Evolutionary conservation across 768 basidiomycete species (phyloP), one percentile per base, ranked within the genome.

Genomic region (Hericium alpestre): DNA sequence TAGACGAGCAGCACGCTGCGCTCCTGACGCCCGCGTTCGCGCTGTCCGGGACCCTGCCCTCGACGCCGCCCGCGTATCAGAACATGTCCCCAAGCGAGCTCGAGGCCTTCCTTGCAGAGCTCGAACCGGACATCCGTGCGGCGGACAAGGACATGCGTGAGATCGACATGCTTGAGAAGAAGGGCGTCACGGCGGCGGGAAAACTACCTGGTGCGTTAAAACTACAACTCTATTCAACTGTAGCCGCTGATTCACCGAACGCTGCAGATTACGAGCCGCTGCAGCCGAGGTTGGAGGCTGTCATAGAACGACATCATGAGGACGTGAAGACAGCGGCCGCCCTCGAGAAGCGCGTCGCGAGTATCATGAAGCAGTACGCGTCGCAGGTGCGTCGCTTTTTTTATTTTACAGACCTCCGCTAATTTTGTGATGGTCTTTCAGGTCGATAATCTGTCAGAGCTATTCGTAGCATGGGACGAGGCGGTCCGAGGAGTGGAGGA

Each of bases 381-480:
- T 82, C 79, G 8, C 84, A 86, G 67, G 88, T 89, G 60, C 54
- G 81, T 69, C 47, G 37, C 37, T 22, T 25, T 46, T 46, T 53
- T 37, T 27, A 48, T 52, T 7, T 16, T 57, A 18, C 23, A 11
- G 5, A 12, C 23, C 6, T 37, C 22, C 16, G 49, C 23, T 51
- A n/a, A 20, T 10, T 1, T 23, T 7, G n/a, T 9, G 18, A 12
- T 51, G 23, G 32, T 51, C n/a, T 22, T 22, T 41, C 56, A 91
- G 90, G 83, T 90, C 9, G 90, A 90, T 64, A 79, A 82, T 1
- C 74, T 92, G 1, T 92, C 90, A 12, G 89, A 91, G 61, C 72
- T 92, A 20, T 92, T 93, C 59, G 85, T 93, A 7, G 80, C 79
- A 13, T 93, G 90, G 90, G 88, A 92, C 61, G 87, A 91, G 57